Base-by-base conservation (phyloP, 768 basidiomycete species). In the Kwoniella heveanensis region DNA sequence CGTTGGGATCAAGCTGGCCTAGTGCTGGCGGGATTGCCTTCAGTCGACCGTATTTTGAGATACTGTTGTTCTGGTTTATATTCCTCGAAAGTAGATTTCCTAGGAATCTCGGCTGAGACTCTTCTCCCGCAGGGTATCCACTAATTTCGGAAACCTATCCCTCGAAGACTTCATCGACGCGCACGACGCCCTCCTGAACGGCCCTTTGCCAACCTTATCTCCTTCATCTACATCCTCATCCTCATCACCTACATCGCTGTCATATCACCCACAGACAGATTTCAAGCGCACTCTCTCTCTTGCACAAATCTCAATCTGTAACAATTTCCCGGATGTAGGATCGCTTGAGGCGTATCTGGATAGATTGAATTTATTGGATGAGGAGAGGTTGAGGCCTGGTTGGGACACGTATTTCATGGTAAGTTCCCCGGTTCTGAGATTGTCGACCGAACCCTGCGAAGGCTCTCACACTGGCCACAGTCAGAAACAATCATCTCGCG, bases 361-460 rank as follows among this genome's bases (percentile, higher is more conserved):
- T 63, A 74, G 81, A 1, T 69, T 95, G 44, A 83, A 94, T 75
- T 79, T 97, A 7, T 73, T 87, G 32, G 85, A 93, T 73, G 80
- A 84, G 1, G 87, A 90, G 70, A 86, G 91, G 59, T 80, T 96
- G 27, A 84, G 95, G 51, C 95, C 95, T 2, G 84, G 85, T 17
- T 98, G 95, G 95, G 95, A 98, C 77, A 86, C 88, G 0, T 98
- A 98, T 80, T 98, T 98, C 79, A 98, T 98, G 95, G 92, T 89
- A 63, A 63, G 84, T 61, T 19, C 27, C 19, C 1, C 1, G 0
- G 2, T 19, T 32, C 29, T 12, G 17, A n/a, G n/a, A 32, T 32
- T 13, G 32, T 32, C 24, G 17, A 24, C n/a, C n/a, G n/a, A n/a
- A n/a, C n/a, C n/a, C n/a, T n/a, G n/a, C n/a, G n/a, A n/a, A n/a